Conservation (phyloP, 129 eudicot genomes). For the Arctium lappa region DNA sequence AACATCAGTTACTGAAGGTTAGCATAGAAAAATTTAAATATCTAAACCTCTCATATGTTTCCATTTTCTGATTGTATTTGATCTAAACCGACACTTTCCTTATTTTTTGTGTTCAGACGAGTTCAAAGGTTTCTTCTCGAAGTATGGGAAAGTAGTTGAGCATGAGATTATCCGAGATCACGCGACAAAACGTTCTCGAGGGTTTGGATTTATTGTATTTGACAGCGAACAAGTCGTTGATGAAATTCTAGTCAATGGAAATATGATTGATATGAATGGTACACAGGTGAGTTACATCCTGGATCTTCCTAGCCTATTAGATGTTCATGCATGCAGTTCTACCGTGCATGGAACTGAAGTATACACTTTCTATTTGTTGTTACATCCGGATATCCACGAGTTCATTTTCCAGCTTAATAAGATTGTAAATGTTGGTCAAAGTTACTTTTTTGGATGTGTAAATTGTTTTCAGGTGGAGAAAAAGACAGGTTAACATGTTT, state of each 20-base stretch:
- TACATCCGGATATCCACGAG: neutral
- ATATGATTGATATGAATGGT: conserved; percentile 83
- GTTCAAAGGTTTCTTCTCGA: conserved; percentile 73
- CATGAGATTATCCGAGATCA: conserved; percentile 94
- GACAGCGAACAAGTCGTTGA: conserved; percentile 85
- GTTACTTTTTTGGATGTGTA: conserved; percentile 3
- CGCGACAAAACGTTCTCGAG: conserved; percentile 87
- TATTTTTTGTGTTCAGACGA: conserved; percentile 44
- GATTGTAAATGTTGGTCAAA: neutral
- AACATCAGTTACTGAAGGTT: conserved; percentile 76
- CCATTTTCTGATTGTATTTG: neutral
- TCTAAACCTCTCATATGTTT: neutral
- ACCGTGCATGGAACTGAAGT: neutral
- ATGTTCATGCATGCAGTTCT: conserved; percentile 12
- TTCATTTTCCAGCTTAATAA: neutral
- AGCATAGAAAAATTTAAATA: neutral
- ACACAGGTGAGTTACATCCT: conserved; percentile 58
- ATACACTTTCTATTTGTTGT: neutral
- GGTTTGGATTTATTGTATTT: conserved; percentile 91
- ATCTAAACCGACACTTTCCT: neutral
- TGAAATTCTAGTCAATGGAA: conserved; percentile 65
- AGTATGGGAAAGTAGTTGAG: conserved; percentile 79
- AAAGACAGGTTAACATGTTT: conserved; percentile 52
- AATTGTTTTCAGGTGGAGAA: conserved; percentile 23
- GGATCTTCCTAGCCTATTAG: neutral